Percentiles rank a stretch among this genome's conserved stretches.
Evolutionary conservation across 163 green algal genomes (phyloP).

Genomic region (Prototheca wickerhamii): DNA sequence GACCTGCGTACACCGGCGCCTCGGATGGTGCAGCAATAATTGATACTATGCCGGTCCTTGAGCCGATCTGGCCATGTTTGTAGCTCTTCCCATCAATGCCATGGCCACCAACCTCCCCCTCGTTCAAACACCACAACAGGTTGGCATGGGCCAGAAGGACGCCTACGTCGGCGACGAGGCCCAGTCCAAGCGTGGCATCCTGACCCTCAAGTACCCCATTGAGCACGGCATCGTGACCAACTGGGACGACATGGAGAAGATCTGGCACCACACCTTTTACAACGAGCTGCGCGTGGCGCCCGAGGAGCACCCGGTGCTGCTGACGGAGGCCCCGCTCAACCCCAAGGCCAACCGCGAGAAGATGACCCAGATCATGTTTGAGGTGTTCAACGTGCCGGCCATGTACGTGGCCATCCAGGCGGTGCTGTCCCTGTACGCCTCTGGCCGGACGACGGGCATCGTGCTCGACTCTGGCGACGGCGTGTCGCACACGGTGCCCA

Average conservation of each 20-base stretch:
- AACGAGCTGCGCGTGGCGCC: slow-evolving; percentile 96
- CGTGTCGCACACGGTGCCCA: slow-evolving; percentile 93
- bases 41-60: not conserved
- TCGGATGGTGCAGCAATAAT: slow-evolving; percentile 5
- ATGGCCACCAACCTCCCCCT: not conserved
- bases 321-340: slow-evolving; percentile 97
- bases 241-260: slow-evolving; percentile 99
- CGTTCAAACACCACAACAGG: slow-evolving; percentile 19
- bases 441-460: slow-evolving; percentile 92
- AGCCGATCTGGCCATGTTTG: not conserved
- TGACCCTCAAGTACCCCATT: slow-evolving; percentile 96
- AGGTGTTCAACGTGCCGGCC: slow-evolving; percentile 96
- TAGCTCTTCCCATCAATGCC: not conserved
- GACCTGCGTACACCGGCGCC: too few relatives aligned
- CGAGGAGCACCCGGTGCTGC: slow-evolving; percentile 96
- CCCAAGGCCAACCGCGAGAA: slow-evolving; percentile 96
- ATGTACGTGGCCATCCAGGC: slow-evolving; percentile 98
- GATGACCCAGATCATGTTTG: slow-evolving; percentile 99
- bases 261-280: slow-evolving; percentile 99
- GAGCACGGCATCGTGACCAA: slow-evolving; percentile 97
- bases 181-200: slow-evolving; percentile 92
- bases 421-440: slow-evolving; percentile 96
- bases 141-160: slow-evolving; percentile 94
- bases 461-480: slow-evolving; percentile 95
- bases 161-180: slow-evolving; percentile 97